Evolutionary conservation across 2,329 filamentous ascomycete genomes (phyloP).

Genomic region (Apiospora phragmitis): DNA sequence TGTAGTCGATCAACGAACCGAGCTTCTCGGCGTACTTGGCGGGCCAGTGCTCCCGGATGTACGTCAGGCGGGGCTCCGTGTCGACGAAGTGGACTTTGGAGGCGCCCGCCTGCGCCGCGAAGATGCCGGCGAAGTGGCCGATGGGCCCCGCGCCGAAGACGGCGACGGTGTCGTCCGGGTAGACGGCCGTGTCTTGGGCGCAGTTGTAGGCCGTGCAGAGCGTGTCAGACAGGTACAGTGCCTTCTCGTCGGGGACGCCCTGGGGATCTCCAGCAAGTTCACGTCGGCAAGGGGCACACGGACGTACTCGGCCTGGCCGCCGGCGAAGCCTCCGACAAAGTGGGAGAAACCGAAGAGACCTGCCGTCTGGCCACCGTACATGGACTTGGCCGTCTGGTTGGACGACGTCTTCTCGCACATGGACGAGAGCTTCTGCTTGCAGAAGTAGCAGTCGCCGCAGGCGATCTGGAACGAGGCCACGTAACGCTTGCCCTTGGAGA

Average conservation of each 20-base stretch:
- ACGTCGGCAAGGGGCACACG: slow-evolving; percentile 79
- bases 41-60: slow-evolving; percentile 62
- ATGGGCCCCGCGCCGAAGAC: slow-evolving; percentile 87
- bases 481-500: slow-evolving; percentile 66
- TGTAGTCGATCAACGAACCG: slow-evolving; percentile 66
- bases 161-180: slow-evolving; percentile 73
- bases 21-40: slow-evolving; percentile 51
- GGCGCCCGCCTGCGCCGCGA: slow-evolving; percentile 73
- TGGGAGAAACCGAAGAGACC: slow-evolving; percentile 75
- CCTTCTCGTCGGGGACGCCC: slow-evolving; percentile 82
- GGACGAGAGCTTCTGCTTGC: slow-evolving; percentile 74
- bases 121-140: slow-evolving; percentile 80
- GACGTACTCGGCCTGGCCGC: slow-evolving; percentile 85
- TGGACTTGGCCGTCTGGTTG: slow-evolving; percentile 67
- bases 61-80: slow-evolving; percentile 68
- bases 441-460: slow-evolving; percentile 71
- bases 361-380: slow-evolving; percentile 78
- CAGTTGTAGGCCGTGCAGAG: slow-evolving; percentile 77
- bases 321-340: slow-evolving; percentile 84
- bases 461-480: slow-evolving; percentile 89
- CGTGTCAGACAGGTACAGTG: slow-evolving; percentile 78
- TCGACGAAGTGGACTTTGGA: slow-evolving; percentile 78
- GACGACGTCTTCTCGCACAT: slow-evolving; percentile 80
- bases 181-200: slow-evolving; percentile 82
- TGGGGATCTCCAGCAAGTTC: slow-evolving; percentile 78